Base-by-base conservation (phyloP, 164 flowering plant genomes). In the Nymphaea thermarum region DNA sequence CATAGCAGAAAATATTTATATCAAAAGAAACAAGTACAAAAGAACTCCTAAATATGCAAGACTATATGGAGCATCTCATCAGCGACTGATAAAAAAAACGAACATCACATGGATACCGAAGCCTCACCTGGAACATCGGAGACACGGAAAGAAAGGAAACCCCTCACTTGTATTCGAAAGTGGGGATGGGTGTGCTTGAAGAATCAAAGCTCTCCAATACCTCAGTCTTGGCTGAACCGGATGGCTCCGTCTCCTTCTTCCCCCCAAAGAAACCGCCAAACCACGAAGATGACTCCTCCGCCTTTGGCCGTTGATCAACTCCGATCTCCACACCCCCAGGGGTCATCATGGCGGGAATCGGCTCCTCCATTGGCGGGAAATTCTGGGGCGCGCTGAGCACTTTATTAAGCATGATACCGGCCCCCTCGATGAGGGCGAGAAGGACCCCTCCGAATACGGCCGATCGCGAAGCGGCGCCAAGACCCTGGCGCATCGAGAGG, bases 381-480 rank as follows among this genome's bases (percentile, higher is more conserved):
- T 36, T 12, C 65, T 82, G 87, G 3, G 78, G 94, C 11, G 74
- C 80, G 65, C 82, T 74, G 18, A 82, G 66, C 17, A 84, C 42
- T 71, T 78, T 82, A 63, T 86, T 88, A 4, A 90, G 61, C 86
- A 81, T 81, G 69, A 93, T 87, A 7, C 93, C 93, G 44, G 90
- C 92, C 2, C 98, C 98, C 72, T 93, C 96, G 44, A 90, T 87
- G 65, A 90, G 73, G 53, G 88, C 96, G n/a, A 93, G 76, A 0
- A 93, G 68, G 2, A 82, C 81, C 2, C 96, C 98, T 16, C 98
- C 98, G 67, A 81, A 75, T 0, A 75, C 10, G 3, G 96, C 98
- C 0, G 96, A 83, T 12, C 86, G 72, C 5, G 87, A 70, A 1
- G 96, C 78, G 6, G 88, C 78, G n/a, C 81, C 75, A 0, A 81